phyloP scores from a whole-genome alignment of 768 basidiomycete species.

The Tricholoma saponaceum region DNA sequence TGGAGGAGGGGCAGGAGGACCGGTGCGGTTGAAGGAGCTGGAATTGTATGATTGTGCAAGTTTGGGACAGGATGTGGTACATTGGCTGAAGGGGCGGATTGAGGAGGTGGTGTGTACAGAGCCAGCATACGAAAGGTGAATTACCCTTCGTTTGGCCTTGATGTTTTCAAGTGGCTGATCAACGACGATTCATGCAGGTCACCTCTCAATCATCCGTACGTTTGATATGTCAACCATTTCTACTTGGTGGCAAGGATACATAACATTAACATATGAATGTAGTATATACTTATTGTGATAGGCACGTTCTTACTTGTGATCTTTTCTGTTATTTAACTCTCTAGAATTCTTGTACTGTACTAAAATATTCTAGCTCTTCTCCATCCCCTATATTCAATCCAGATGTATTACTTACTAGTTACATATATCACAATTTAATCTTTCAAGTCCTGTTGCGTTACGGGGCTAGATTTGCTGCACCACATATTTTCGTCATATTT shows the following conservation, averaged over 20 bases:
- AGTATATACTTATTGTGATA: no score
- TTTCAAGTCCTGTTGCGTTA: no score
- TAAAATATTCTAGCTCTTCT: background rate
- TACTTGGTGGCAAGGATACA: background rate
- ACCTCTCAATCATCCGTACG: constrained; percentile 1
- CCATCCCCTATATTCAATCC: background rate
- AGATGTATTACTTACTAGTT: no score
- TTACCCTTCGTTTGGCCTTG: background rate
- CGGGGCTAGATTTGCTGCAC: no score
- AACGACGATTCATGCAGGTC: background rate
- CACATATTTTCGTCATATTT: no score
- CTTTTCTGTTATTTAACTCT: no score
- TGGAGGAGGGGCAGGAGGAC: constrained; percentile 39
- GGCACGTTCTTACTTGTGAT: background rate
- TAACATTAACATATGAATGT: no score
- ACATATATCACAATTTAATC: no score
- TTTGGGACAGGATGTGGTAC: constrained; percentile 64
- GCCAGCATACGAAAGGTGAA: constrained; percentile 46
- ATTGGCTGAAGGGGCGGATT: constrained; percentile 61
- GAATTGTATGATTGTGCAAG: constrained; percentile 67
- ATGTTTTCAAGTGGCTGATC: background rate
- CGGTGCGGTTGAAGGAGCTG: constrained; percentile 48
- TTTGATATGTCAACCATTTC: background rate
- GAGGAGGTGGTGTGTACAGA: constrained; percentile 62
- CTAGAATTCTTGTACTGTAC: background rate